phyloP scores from a whole-genome alignment of 768 basidiomycete genomes.

The Dacryopinax primogenitus region DNA sequence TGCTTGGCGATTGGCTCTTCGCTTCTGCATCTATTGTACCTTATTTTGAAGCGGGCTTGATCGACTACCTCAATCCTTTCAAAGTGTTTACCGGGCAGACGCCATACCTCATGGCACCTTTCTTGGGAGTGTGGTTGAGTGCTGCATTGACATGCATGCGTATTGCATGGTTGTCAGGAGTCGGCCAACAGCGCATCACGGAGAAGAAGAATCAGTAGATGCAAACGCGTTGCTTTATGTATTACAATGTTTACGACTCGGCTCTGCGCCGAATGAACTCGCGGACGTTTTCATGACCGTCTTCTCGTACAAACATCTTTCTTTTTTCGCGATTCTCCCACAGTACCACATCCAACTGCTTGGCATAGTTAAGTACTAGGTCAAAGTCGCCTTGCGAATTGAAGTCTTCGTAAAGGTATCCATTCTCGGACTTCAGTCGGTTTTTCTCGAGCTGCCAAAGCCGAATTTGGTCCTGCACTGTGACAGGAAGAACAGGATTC shows the following conservation, averaged over 20 bases:
- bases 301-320: slow-evolving; percentile 54
- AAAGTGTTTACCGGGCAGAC: background rate
- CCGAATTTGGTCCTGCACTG: slow-evolving; percentile 94
- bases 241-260: background rate
- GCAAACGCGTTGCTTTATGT: background rate
- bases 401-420: slow-evolving; percentile 80
- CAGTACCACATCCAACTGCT: slow-evolving; percentile 63
- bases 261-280: slow-evolving; percentile 16
- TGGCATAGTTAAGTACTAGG: slow-evolving; percentile 73
- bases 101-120: background rate
- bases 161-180: background rate
- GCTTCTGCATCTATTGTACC: background rate
- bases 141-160: background rate
- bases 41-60: background rate
- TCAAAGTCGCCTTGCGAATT: slow-evolving; percentile 78
- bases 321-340: slow-evolving; percentile 67
- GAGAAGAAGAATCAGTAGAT: slow-evolving; percentile 3
- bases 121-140: background rate
- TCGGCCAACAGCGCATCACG: background rate
- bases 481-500: slow-evolving; percentile 90
- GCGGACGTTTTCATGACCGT: slow-evolving; percentile 23
- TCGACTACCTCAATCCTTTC: background rate
- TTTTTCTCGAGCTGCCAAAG: slow-evolving; percentile 96
- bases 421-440: slow-evolving; percentile 75
- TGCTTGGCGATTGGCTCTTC: background rate